phyloP scores from a whole-genome alignment of 805 yeast species.

The Starmerella geochares region DNA sequence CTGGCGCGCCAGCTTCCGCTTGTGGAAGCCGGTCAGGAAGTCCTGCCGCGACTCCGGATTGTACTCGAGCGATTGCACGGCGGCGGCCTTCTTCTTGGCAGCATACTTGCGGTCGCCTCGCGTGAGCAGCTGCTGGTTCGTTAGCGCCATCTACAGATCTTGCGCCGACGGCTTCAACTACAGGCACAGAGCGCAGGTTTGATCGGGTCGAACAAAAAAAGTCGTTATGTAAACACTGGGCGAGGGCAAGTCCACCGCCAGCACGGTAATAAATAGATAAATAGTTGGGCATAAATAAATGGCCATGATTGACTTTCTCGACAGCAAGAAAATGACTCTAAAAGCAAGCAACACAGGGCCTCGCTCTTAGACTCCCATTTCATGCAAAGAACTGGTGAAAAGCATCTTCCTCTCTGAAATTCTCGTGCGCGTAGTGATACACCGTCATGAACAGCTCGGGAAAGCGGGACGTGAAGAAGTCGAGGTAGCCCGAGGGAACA shows the following conservation, averaged over 20 bases:
- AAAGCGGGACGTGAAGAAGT: slow-evolving; percentile 61
- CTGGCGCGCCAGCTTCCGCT: slow-evolving; percentile 78
- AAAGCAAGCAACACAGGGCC: too few relatives aligned
- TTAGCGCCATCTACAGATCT: slow-evolving; percentile 15
- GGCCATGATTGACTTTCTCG: too few relatives aligned
- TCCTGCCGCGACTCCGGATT: slow-evolving; percentile 59
- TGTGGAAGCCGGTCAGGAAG: slow-evolving; percentile 89
- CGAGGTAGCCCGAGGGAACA: slow-evolving; percentile 73
- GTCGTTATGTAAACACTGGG: slow-evolving; percentile 4
- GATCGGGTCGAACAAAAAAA: not conserved
- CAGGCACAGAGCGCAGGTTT: not conserved
- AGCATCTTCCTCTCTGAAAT: slow-evolving; percentile 16
- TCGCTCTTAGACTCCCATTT: not conserved
- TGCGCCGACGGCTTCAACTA: not conserved
- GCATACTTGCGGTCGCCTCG: slow-evolving; percentile 71
- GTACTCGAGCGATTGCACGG: slow-evolving; percentile 77
- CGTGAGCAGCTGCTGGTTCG: slow-evolving; percentile 75
- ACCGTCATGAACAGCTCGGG: slow-evolving; percentile 71
- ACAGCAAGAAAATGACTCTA: not conserved
- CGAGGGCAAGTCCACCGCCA: slow-evolving; percentile 4
- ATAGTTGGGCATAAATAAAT: not conserved
- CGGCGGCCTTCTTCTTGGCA: slow-evolving; percentile 45
- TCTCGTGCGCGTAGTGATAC: slow-evolving; percentile 35
- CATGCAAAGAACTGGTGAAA: slow-evolving; percentile 9
- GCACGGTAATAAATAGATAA: not conserved